phyloP scores from a whole-genome alignment of 306 rosid genomes.

The Quercus dentata region DNA sequence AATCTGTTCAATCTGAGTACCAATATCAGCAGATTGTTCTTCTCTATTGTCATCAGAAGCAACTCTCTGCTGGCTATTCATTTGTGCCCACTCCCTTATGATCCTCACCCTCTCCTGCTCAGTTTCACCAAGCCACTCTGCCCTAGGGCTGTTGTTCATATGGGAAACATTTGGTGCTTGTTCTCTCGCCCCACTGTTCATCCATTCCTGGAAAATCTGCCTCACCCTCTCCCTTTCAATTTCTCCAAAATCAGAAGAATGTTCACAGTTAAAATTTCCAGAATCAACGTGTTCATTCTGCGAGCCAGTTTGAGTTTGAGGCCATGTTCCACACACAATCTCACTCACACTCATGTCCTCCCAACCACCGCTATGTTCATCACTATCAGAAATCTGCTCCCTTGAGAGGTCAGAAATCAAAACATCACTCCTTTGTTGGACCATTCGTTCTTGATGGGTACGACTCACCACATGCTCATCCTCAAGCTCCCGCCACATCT shows the following conservation, averaged over 20 bases:
- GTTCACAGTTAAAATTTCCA: conserved; percentile 53
- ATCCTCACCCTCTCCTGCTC: conserved; percentile 89
- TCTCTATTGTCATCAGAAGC: conserved; percentile 55
- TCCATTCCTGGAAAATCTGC: conserved; percentile 88
- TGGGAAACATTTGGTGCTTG: conserved; percentile 44
- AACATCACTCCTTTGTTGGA: conserved; percentile 51
- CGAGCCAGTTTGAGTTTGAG: conserved; percentile 59
- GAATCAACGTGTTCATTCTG: conserved; percentile 62
- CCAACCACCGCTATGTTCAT: conserved; percentile 28
- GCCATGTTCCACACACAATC: conserved; percentile 68
- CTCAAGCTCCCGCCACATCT: conserved; percentile 84
- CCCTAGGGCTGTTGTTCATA: conserved; percentile 47
- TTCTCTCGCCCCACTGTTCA: conserved; percentile 62
- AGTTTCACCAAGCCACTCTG: conserved; percentile 73
- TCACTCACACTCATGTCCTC: conserved; percentile 56
- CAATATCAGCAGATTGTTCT: conserved; percentile 57
- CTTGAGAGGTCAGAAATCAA: conserved; percentile 37
- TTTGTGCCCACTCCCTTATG: conserved; percentile 82
- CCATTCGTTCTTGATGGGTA: conserved; percentile 51
- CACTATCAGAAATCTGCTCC: conserved; percentile 31
- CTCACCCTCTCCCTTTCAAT: conserved; percentile 94
- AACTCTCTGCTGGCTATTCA: conserved; percentile 68
- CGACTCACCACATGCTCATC: conserved; percentile 71
- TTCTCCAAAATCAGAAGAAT: conserved; percentile 63
- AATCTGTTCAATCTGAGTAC: conserved; percentile 51